A percentile compares a stretch with the other conserved stretches of the same genome.
Evolutionary conservation across 129 eudicot species (phyloP).

Genomic region (Deinandra increscens): DNA sequence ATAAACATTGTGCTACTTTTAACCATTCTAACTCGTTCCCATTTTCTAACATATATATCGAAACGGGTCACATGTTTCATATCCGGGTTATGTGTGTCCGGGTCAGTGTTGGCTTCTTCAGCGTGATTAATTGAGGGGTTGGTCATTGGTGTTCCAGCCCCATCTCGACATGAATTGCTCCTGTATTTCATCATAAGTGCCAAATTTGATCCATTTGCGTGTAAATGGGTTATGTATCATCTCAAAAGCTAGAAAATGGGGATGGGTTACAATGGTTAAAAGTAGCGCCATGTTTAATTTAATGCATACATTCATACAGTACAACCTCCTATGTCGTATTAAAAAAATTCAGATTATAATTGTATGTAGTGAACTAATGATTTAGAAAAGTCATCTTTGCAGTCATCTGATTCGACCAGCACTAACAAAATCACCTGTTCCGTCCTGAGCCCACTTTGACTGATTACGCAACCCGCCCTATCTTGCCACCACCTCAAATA

Average conservation of each 20-base stretch:
- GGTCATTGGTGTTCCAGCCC: not conserved
- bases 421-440: not conserved
- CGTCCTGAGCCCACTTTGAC: not conserved
- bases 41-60: not conserved
- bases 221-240: not conserved
- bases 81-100: not conserved
- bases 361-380: no score
- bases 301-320: not conserved
- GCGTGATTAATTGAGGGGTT: not conserved
- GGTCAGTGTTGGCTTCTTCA: not conserved
- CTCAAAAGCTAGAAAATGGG: not conserved
- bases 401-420: not conserved
- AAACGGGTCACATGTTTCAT: not conserved
- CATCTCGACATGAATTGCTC: not conserved
- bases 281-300: not conserved
- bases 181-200: not conserved
- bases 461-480: not conserved
- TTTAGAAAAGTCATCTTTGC: not conserved
- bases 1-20: not conserved
- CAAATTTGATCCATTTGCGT: not conserved
- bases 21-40: not conserved
- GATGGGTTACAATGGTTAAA: not conserved
- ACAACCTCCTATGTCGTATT: not conserved
- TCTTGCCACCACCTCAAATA: not conserved
- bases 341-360: no score